phyloP scores from a whole-genome alignment of 495 filamentous ascomycete genomes.

The Hyaloscypha finlandica region DNA sequence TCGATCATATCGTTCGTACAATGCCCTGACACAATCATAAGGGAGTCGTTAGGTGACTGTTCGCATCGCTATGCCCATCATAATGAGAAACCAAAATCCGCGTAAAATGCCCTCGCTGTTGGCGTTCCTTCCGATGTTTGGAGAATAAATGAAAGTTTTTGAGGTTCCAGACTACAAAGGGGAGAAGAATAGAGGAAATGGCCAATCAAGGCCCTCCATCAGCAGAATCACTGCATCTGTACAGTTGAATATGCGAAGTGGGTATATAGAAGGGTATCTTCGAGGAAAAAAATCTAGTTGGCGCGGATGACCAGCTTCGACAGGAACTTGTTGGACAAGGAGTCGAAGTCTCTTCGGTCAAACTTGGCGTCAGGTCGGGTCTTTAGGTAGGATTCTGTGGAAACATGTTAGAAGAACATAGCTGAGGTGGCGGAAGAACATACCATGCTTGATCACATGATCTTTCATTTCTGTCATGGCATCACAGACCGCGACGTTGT shows the following conservation, averaged over 20 bases:
- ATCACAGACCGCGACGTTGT: conserved; percentile 86
- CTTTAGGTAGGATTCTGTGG: conserved; percentile 55
- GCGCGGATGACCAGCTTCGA: conserved; percentile 92
- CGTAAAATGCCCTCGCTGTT: conserved; percentile 24
- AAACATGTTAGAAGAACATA: conserved; percentile 21
- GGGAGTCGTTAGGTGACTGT: conserved; percentile 30
- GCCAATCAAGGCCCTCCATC: conserved; percentile 13
- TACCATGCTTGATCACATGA: conserved; percentile 88
- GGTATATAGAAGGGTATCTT: conserved; percentile 33
- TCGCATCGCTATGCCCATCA: conserved; percentile 31
- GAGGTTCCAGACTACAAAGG: conserved; percentile 21
- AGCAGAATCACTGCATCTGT: conserved; percentile 29
- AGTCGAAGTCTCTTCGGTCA: conserved; percentile 88
- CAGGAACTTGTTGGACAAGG: conserved; percentile 90
- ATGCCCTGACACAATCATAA: conserved; percentile 27
- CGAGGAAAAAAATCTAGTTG: conserved; percentile 54
- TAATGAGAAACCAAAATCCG: conserved; percentile 13
- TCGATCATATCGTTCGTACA: conserved; percentile 25
- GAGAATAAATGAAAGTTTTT: conserved; percentile 20
- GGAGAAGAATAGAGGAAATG: conserved; percentile 15
- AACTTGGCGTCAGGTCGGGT: conserved; percentile 67
- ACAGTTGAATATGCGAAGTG: conserved; percentile 34
- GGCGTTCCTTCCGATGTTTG: conserved; percentile 18
- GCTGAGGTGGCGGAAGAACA: conserved; percentile 37
- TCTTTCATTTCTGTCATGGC: conserved; percentile 91